Percentiles rank a stretch among this genome's conserved stretches.
Conservation (phyloP, 371 early-diverging fungal genomes). For the Mortierella sp. region DNA sequence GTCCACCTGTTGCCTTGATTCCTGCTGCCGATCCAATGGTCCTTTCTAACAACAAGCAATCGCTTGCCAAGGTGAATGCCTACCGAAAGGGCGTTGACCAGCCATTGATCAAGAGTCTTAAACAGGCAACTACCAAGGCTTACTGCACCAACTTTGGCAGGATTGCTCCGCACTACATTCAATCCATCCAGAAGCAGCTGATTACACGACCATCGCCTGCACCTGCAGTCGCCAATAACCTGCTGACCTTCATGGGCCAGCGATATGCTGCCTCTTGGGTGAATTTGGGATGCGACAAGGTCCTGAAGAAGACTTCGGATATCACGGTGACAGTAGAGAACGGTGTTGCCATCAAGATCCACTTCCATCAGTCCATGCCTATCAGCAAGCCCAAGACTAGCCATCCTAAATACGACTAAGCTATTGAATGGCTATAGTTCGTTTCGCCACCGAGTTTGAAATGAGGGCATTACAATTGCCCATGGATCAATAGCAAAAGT, state of each 20-base stretch:
- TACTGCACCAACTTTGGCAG: conserved; percentile 24
- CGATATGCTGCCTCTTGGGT: conserved; percentile 30
- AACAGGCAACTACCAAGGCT: conserved; percentile 10
- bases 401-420: not conserved
- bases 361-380: conserved; percentile 27
- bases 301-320: conserved; percentile 26
- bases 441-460: no score
- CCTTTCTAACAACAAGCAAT: conserved; percentile 24
- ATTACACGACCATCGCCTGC: conserved; percentile 10
- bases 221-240: conserved; percentile 10
- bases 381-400: no score
- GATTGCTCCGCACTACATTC: conserved; percentile 22
- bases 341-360: conserved; percentile 12
- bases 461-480: no score
- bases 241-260: conserved; percentile 38
- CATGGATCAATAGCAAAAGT: no score
- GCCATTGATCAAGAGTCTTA: conserved; percentile 4
- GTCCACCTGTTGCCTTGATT: conserved; percentile 19
- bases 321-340: conserved; percentile 17
- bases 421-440: no score
- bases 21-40: conserved; percentile 31
- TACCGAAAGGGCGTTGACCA: conserved; percentile 38
- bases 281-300: conserved; percentile 27
- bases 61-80: conserved; percentile 19
- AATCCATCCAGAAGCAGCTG: conserved; percentile 8